Base-by-base conservation (phyloP, 2,329 filamentous ascomycete genomes). In the Niveomyces coronatus region DNA sequence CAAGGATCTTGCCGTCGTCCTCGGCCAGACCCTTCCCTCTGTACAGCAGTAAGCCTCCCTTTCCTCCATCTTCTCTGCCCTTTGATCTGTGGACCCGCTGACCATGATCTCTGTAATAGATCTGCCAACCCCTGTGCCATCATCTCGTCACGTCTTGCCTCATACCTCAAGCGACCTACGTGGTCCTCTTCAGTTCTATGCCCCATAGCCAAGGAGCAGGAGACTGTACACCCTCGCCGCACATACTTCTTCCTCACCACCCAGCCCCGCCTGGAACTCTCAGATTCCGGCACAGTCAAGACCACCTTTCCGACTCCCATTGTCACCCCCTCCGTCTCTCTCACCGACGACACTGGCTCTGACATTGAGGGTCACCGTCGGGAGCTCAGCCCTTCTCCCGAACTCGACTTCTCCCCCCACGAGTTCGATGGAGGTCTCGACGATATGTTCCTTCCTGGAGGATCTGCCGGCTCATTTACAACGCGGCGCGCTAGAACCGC, bases 231-330 rank as follows among this genome's bases (percentile, higher is more conserved):
- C 57, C 91, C 91, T 15, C 83, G 89, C 55, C 85, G 91, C 60
- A 88, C 93, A 32, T 96, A 94, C 68, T 96, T 93, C 64, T 96
- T 88, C 64, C 75, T 98, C 43, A 94, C 86, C 27, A 94, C 84
- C n/a, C 82, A 74, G 53, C 79, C 84, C 32, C 85, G 82, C 54
- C 85, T 89, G 55, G 77, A 85, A 26, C 76, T 96, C 15, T 85
- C 86, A 3, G 66, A 59, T 39, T 44, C 53, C 27, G 51, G 47
- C 70, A 50, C 51, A 30, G 41, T 47, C 9, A 42, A 49, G 20
- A 39, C 49, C 20, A 42, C 45, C 20, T 47, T 43, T 29, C 42
- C 50, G 29, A 64, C 76, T 45, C 79, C 86, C 44, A 78, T 93
- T 44, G 18, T 39, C 19, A 91, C 89, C 3, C 89, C 89, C 1